Conservation (phyloP, 1,139 yeast species). For the Debaryomycetaceae sp. region DNA sequence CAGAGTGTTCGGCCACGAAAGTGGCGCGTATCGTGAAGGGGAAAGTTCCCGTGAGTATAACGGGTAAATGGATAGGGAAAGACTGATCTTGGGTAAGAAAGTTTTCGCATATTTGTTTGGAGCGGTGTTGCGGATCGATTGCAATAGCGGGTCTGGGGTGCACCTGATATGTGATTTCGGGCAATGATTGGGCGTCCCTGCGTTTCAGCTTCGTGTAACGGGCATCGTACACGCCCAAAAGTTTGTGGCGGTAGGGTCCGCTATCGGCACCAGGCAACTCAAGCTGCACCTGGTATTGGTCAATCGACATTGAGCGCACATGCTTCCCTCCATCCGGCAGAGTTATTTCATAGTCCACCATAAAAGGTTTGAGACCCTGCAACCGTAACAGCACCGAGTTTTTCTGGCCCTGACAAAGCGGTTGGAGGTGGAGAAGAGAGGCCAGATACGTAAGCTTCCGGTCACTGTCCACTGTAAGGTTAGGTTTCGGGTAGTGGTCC, state of each 20-base stretch:
- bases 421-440: constrained; percentile 12
- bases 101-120: constrained; percentile 49
- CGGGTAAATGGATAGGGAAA: constrained; percentile 40
- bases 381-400: constrained; percentile 17
- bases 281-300: constrained; percentile 14
- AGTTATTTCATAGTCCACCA: constrained; percentile 53
- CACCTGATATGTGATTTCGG: constrained; percentile 49
- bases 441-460: too few relatives aligned
- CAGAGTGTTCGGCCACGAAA: constrained; percentile 31
- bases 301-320: constrained; percentile 20
- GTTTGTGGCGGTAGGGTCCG: constrained; percentile 54
- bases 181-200: constrained; percentile 14
- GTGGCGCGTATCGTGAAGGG: constrained; percentile 54
- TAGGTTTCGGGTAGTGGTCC: constrained; percentile 49
- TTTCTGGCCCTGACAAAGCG: constrained; percentile 24
- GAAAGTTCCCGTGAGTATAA: constrained; percentile 45
- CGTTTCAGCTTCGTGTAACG: constrained; percentile 43
- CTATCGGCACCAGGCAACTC: constrained; percentile 23
- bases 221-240: constrained; percentile 57
- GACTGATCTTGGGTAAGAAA: constrained; percentile 17
- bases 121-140: constrained; percentile 34
- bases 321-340: constrained; percentile 47
- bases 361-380: constrained; percentile 64
- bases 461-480: constrained; percentile 14
- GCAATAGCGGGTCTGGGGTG: constrained; percentile 47